Base-by-base conservation (phyloP, 257 asterid genomes). In the Asclepias syriaca region DNA sequence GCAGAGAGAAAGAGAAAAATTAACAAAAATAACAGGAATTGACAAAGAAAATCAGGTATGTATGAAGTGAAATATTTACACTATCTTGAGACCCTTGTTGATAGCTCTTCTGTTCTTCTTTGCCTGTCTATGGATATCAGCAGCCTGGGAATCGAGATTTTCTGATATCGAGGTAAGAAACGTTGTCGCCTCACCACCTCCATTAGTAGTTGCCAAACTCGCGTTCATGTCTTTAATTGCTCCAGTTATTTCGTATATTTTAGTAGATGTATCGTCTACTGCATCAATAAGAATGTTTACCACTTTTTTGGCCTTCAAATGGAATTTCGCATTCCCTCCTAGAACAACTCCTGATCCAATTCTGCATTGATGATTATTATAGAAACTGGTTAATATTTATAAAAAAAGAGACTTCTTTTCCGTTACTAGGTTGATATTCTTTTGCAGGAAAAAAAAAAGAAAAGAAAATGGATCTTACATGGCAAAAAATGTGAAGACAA, bases 241-340 rank as follows among this genome's bases (percentile, higher is more conserved):
- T 72, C 74, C 69, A 0, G 97, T 88, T 6, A 96, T 79, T 68
- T 69, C 84, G 74, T 86, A 69, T 73, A 93, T 76, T 7, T 96
- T 89, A 63, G 75, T 72, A 0, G 96, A 86, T 18, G 98, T 96
- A 11, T 76, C 88, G 54, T 93, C 90, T 13, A 96, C 94, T 22
- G 97, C 88, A 50, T 87, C 90, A 27, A 93, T 84, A 7, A 93
- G 79, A 34, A 93, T 83, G 81, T 86, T 85, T 50, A 89, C 80
- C 68, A 93, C 86, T 13, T 75, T 87, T 69, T 80, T 78, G 1
- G 96, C 90, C 67, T 85, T 82, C 0, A 91, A 83, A 72, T 81
- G 88, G 74, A 93, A 85, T 78, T 83, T 85, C 0, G 84, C 87
- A 70, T 79, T 87, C 71, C 91, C 97, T 73, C 97, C 96, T 8